phyloP scores from a whole-genome alignment of 768 basidiomycete species.

The Hericium erinaceus region DNA sequence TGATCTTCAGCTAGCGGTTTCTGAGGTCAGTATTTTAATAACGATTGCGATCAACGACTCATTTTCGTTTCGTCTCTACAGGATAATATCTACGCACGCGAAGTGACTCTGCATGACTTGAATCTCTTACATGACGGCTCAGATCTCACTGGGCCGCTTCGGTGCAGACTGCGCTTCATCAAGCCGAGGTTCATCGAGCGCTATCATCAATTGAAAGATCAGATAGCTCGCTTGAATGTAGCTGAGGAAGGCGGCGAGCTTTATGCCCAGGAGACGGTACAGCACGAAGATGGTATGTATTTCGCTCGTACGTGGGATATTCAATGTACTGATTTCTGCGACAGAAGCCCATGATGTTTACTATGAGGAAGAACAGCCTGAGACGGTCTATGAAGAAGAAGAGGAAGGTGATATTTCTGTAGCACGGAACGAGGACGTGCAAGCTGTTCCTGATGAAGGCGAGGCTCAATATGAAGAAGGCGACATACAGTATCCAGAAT shows the following conservation, averaged over 20 bases:
- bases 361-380: not conserved
- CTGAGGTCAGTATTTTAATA: conserved; percentile 41
- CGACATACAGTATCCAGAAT: not conserved
- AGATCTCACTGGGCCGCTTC: conserved; percentile 13
- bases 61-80: not conserved
- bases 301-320: no score
- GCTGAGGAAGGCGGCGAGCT: not conserved
- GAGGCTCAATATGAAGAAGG: not conserved
- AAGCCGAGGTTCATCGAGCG: conserved; percentile 12
- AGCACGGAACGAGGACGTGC: conserved; percentile 6
- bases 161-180: conserved; percentile 10
- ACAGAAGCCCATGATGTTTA: not conserved
- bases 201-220: conserved; percentile 11
- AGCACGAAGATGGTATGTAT: not conserved
- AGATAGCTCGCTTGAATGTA: conserved; percentile 5
- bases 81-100: conserved; percentile 17
- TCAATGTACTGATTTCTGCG: not conserved
- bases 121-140: conserved; percentile 14
- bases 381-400: not conserved
- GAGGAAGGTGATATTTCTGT: not conserved
- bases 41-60: no score
- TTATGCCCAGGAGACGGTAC: not conserved
- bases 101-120: conserved; percentile 15
- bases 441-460: not conserved
- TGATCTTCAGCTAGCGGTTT: conserved; percentile 52